Evolutionary conservation across 495 filamentous ascomycete species (phyloP).

Genomic region (Hypoxylon fuscum): DNA sequence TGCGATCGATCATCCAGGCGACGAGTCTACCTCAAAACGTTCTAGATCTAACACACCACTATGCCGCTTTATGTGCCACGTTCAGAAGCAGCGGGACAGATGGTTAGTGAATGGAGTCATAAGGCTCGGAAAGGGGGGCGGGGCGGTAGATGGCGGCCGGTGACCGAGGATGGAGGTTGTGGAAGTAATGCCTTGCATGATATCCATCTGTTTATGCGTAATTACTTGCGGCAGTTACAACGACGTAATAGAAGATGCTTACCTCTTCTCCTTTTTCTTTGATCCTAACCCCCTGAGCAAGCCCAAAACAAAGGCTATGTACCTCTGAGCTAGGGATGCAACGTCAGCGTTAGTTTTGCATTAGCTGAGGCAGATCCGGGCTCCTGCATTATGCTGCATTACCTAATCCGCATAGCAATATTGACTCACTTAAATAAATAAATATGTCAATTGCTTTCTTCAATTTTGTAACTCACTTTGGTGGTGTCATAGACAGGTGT

Average conservation of each 20-base stretch:
- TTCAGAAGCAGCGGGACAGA: conserved; percentile 96
- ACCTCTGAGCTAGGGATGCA: no score
- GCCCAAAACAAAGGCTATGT: no score
- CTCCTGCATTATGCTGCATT: no score
- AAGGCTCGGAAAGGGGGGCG: background rate
- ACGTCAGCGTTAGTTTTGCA: no score
- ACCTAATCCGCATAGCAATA: no score
- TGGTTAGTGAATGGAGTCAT: conserved; percentile 63
- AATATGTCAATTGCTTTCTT: no score
- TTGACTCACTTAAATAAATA: no score
- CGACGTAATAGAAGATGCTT: conserved; percentile 16
- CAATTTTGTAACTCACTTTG: no score
- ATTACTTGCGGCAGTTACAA: conserved; percentile 5
- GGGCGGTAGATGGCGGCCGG: background rate
- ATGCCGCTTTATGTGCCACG: conserved; percentile 90
- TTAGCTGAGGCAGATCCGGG: no score
- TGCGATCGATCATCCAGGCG: conserved; percentile 95
- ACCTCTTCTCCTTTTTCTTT: background rate
- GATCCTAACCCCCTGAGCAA: no score
- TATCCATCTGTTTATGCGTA: conserved; percentile 31
- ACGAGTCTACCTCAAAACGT: conserved; percentile 93
- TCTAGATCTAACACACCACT: conserved; percentile 93
- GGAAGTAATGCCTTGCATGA: conserved; percentile 29
- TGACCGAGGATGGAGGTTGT: conserved; percentile 6
- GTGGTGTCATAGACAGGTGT: no score